A percentile compares a stretch with the other conserved stretches of the same genome.
Evolutionary conservation across 1,139 yeast species (phyloP).

Genomic region (Yamadazyma sp.): DNA sequence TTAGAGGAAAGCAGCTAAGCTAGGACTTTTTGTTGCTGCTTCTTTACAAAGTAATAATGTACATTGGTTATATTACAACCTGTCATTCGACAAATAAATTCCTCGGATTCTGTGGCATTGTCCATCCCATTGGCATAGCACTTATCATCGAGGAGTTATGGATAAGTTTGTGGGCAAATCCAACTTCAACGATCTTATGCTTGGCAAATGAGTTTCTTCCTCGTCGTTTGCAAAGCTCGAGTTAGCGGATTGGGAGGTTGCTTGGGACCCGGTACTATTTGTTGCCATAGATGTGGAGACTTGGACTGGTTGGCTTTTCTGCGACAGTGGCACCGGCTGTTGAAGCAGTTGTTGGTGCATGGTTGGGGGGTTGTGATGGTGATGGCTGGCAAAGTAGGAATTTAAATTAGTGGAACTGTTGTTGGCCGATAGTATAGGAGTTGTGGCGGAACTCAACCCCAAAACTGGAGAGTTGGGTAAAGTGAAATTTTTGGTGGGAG

Average conservation of each 20-base stretch:
- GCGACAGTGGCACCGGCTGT: background rate
- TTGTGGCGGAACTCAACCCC: constrained; percentile 41
- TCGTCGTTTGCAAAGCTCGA: constrained; percentile 9
- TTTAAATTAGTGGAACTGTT: constrained; percentile 46
- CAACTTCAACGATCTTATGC: constrained; percentile 50
- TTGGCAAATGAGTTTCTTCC: constrained; percentile 33
- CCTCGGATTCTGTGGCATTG: background rate
- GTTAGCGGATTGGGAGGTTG: background rate
- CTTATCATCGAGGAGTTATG: constrained; percentile 16
- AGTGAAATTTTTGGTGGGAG: constrained; percentile 42
- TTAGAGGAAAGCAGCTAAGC: background rate
- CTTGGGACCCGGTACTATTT: too few species aligned
- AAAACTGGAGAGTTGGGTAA: constrained; percentile 61
- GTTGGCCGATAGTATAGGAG: constrained; percentile 46
- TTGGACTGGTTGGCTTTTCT: background rate
- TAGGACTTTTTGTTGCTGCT: too few species aligned
- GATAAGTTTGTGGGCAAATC: constrained; percentile 46
- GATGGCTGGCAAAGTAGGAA: constrained; percentile 14
- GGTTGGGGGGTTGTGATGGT: constrained; percentile 1
- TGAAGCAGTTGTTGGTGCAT: background rate
- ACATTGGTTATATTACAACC: too few species aligned
- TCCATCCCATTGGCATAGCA: too few species aligned
- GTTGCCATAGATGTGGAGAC: too few species aligned
- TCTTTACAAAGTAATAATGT: too few species aligned
- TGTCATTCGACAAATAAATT: too few species aligned